phyloP scores from a whole-genome alignment of 2,329 filamentous ascomycete species.

The Calonectria pseudoturangicola region DNA sequence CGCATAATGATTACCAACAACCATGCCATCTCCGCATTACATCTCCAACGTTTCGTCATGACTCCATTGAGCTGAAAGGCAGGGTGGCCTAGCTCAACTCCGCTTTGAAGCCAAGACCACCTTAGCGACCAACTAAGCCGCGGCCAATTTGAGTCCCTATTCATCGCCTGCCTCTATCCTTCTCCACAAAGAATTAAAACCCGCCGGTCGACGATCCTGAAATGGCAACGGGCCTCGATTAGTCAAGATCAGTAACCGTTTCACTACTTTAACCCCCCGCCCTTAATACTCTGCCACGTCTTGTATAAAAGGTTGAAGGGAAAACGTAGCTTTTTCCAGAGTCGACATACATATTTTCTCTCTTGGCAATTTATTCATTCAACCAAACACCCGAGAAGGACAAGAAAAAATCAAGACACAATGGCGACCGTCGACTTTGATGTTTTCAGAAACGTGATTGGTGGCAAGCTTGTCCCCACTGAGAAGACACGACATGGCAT shows the following conservation, averaged over 20 bases:
- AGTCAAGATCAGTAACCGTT: neutral
- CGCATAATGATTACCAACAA: neutral
- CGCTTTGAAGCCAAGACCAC: conserved; percentile 9
- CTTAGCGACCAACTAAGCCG: neutral
- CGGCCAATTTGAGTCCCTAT: conserved; percentile 9
- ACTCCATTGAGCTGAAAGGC: conserved; percentile 10
- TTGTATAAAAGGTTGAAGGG: neutral
- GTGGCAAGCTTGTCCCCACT: conserved; percentile 64
- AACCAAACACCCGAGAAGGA: too few species aligned
- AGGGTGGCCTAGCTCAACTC: conserved; percentile 4
- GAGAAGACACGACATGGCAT: conserved; percentile 66
- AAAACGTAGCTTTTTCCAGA: neutral
- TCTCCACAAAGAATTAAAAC: conserved; percentile 5
- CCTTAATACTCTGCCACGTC: too few species aligned
- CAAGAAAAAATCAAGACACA: neutral
- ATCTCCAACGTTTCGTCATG: conserved; percentile 1
- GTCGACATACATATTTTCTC: neutral
- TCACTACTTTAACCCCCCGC: neutral
- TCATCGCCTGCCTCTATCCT: neutral
- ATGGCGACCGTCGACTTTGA: conserved; percentile 26
- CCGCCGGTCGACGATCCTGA: neutral
- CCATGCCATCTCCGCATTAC: conserved; percentile 1
- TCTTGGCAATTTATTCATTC: neutral
- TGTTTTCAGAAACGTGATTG: conserved; percentile 67
- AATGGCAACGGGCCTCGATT: neutral